phyloP scores from a whole-genome alignment of 768 basidiomycete species.

The Termitomyces sp. region DNA sequence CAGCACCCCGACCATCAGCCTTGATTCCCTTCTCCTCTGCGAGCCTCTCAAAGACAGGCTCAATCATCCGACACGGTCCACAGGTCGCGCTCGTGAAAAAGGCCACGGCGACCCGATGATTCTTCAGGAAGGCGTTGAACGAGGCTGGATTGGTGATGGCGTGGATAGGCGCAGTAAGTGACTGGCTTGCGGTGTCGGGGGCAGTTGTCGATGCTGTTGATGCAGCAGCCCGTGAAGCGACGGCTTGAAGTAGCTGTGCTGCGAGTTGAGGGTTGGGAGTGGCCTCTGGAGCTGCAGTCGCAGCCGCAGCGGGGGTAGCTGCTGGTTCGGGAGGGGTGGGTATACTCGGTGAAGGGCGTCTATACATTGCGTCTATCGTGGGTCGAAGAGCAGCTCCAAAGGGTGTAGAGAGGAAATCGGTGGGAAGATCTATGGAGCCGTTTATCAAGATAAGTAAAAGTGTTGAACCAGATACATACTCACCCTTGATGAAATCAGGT shows the following conservation, averaged over 20 bases:
- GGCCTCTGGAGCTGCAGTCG: slow-evolving; percentile 22
- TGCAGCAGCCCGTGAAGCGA: slow-evolving; percentile 45
- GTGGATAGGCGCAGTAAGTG: slow-evolving; percentile 62
- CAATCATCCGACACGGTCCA: slow-evolving; percentile 78
- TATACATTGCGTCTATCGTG: slow-evolving; percentile 89
- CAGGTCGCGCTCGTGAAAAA: slow-evolving; percentile 81
- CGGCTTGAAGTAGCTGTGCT: slow-evolving; percentile 51
- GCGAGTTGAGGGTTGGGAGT: slow-evolving; percentile 47
- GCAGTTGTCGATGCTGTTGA: slow-evolving; percentile 2
- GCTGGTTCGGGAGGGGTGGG: slow-evolving; percentile 27
- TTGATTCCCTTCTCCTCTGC: slow-evolving; percentile 58
- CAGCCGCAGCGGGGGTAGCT: slow-evolving; percentile 10
- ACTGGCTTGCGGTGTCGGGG: slow-evolving; percentile 34
- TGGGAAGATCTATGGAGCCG: slow-evolving; percentile 56
- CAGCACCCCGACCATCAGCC: slow-evolving; percentile 44
- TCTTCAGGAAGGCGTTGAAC: slow-evolving; percentile 59
- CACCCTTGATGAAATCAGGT: slow-evolving; percentile 81
- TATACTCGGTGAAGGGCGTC: slow-evolving; percentile 47
- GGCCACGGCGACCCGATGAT: slow-evolving; percentile 70
- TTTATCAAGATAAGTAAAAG: not conserved
- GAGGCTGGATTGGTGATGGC: slow-evolving; percentile 72
- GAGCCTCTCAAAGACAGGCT: slow-evolving; percentile 77
- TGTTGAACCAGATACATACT: slow-evolving; percentile 18
- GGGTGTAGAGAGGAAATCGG: slow-evolving; percentile 85
- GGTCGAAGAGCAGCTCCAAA: slow-evolving; percentile 85